Evolutionary conservation across 768 basidiomycete species (phyloP).

Genomic region (Nevesoporus exiguus): DNA sequence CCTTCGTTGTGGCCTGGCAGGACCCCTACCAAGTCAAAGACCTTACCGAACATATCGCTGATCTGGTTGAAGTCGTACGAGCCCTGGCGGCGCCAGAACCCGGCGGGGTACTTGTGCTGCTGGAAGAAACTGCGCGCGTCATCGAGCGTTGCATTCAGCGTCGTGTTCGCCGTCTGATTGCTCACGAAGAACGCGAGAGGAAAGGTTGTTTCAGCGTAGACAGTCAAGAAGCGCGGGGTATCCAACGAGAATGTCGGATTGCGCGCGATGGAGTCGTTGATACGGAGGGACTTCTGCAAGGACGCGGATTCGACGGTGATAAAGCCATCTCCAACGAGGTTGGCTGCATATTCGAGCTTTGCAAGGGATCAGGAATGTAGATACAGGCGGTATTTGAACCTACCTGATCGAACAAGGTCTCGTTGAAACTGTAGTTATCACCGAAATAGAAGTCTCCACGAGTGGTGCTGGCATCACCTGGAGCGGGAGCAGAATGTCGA

Average conservation of each 20-base stretch:
- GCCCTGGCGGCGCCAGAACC: constrained; percentile 18
- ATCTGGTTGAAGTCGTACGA: constrained; percentile 10
- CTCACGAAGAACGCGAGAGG: constrained; percentile 26
- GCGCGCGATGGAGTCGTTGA: constrained; percentile 25
- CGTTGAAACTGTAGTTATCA: constrained; percentile 24
- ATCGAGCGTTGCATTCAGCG: constrained; percentile 12
- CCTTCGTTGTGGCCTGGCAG: constrained; percentile 19
- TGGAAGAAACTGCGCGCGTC: constrained; percentile 21
- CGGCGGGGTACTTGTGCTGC: constrained; percentile 14
- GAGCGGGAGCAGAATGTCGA: not conserved
- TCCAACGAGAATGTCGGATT: constrained; percentile 24
- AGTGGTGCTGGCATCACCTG: constrained; percentile 26
- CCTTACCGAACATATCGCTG: not conserved
- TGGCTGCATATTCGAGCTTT: constrained; percentile 17
- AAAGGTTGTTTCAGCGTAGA: constrained; percentile 22
- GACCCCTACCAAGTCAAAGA: constrained; percentile 2
- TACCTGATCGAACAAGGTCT: constrained; percentile 23
- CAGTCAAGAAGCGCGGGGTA: constrained; percentile 19
- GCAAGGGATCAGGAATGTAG: not conserved
- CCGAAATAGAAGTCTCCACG: constrained; percentile 26
- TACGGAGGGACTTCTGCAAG: constrained; percentile 20
- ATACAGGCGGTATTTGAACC: not conserved
- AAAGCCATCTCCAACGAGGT: constrained; percentile 16
- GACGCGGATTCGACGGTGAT: constrained; percentile 23
- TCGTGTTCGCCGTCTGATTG: constrained; percentile 20